Evolutionary conservation across 2,329 filamentous ascomycete genomes (phyloP), one percentile per base, ranked within the genome.

Genomic region (Chaetomium sp.): DNA sequence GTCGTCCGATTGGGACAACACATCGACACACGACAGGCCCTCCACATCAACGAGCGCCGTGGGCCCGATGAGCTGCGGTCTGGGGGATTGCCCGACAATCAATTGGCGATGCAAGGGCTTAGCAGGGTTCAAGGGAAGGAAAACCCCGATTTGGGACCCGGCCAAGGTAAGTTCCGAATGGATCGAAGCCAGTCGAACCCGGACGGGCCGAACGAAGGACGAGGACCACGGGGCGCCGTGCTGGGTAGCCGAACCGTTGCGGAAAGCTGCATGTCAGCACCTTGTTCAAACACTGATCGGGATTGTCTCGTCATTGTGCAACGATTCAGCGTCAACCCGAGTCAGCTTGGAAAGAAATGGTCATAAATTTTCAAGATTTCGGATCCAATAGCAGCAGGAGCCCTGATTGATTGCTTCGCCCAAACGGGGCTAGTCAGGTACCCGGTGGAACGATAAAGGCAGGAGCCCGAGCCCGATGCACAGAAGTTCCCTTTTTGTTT

Each of bases 381-480:
- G 50, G 25, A 19, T 19, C 50, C 50, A 53, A 29, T 53, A 23
- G 25, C 23, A 29, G 50, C 23, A 53, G 13, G 50, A 47, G 21
- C 42, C 21, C 49, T 27, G 23, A 51, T 21, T 29, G 50, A 47
- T 47, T 47, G 42, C 42, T 33, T 60, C 51, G 29, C 49, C 57
- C 57, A 29, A 51, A 42, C 7, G 23, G 47, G 57, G 10, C 29
- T 62, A 62, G 59, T 47, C 59, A 62, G 59, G 59, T 13, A 56
- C 38, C 59, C 29, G 4, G 25, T 23, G 59, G 59, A 53, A 55
- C 35, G 38, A 55, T 25, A n/a, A 55, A 51, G 57, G 16, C 47
- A 53, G 47, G 47, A 50, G 38, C 47, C 19, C 42, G 27, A 29
- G 6, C 3, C 27, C 27, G n/a, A 21, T 47, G 42, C n/a, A 10